Evolutionary conservation across 1,139 yeast genomes (phyloP), one percentile per base, ranked within the genome.

Genomic region (Lodderomyces orthopsilosis): DNA sequence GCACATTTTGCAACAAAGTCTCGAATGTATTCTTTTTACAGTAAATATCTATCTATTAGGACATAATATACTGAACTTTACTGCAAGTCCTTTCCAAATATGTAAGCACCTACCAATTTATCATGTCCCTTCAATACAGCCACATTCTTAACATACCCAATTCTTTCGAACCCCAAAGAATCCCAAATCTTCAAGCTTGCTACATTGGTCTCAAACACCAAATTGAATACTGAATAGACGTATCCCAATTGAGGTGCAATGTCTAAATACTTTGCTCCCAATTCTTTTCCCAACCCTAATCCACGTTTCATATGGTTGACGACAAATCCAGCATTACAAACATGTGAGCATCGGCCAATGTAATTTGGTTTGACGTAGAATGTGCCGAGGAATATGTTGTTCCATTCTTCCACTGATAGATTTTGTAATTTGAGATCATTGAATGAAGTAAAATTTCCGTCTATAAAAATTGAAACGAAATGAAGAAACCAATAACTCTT

Each of bases 361-460:
- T 87, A 88, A 60, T 88, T 88, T 32, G 95, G 94, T 55, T 83
- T 85, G 50, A 88, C 70, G 60, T 82, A 85, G 59, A 82, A 85
- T 2, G 83, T 76, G 1, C 95, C 96, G 35, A 86, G 59, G 49
- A 78, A 76, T 5, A 52, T 48, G 0, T 63, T 51, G 7, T 63
- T 60, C 81, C 83, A 81, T 23, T 47, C 42, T 26, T 48, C 52
- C 40, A 50, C 37, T 36, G 54, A 27, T 37, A 52, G 37, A 14
- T 45, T 46, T 12, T 42, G 36, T n/a, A 54, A 44, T 14, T 52
- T 51, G 6, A 42, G 30, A 27, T 44, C 51, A 13, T 41, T 38
- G 13, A 56, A 41, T 6, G 55, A 43, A 2, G 47, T 41, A 36
- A 52, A 50, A 6, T 62, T 59, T 0, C 82, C 82, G 26, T 64